Evolutionary conservation across 2,329 filamentous ascomycete genomes (phyloP).

Genomic region (Neofusicoccum laricinum): DNA sequence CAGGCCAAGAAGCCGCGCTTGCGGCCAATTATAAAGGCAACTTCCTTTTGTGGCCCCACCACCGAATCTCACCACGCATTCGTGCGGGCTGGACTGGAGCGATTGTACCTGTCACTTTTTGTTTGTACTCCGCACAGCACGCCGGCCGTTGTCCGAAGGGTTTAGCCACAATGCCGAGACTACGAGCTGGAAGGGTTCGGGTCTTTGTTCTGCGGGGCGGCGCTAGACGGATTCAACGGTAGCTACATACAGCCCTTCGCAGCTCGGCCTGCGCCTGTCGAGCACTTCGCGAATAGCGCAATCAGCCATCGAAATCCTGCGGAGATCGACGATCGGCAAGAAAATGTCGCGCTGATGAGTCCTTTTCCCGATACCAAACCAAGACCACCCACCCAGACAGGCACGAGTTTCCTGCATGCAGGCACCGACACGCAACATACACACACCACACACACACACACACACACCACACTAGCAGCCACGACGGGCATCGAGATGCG

Average conservation of each 20-base stretch:
- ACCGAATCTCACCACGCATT: background rate
- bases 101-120: background rate
- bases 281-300: no score
- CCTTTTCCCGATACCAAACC: background rate
- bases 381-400: background rate
- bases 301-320: background rate
- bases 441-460: background rate
- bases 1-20: background rate
- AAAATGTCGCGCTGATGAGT: background rate
- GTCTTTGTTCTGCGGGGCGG: background rate
- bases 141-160: background rate
- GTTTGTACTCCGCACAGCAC: background rate
- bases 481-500: background rate
- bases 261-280: no score
- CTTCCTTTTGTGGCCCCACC: background rate
- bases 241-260: background rate
- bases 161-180: background rate
- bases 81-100: background rate
- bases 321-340: constrained; percentile 3
- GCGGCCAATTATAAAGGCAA: background rate
- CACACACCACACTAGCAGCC: background rate
- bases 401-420: constrained; percentile 10
- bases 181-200: background rate
- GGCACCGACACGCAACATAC: background rate
- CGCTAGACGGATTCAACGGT: background rate